These are phyloP conservation scores for Lepidium sativum DNA, from an alignment of 345 rosid species.

Conservation along the genomic window DNA sequence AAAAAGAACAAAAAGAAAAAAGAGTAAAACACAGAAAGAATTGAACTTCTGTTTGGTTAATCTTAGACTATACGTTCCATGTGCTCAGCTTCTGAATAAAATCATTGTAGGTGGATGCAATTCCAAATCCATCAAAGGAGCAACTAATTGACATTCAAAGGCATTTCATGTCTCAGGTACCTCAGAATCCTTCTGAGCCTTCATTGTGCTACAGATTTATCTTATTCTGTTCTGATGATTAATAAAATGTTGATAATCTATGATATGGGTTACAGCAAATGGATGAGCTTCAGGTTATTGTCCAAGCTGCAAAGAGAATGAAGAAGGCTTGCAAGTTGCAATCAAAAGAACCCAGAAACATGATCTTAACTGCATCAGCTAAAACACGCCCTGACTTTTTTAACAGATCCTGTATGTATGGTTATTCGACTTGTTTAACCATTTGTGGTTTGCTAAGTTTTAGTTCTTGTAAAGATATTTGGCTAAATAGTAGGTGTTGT, in stretches of 20 bases:
- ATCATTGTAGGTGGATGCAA: slow-evolving; percentile 51
- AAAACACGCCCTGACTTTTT: slow-evolving; percentile 4
- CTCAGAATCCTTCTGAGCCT: background rate
- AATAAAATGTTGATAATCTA: background rate
- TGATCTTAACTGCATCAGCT: slow-evolving; percentile 33
- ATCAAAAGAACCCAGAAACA: slow-evolving; percentile 21
- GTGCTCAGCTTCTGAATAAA: background rate
- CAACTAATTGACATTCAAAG: slow-evolving; percentile 74
- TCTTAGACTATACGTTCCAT: background rate
- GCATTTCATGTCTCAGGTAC: slow-evolving; percentile 96
- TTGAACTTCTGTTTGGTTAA: background rate
- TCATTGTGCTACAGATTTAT: background rate
- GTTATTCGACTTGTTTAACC: slow-evolving; percentile 16
- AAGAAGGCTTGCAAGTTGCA: slow-evolving; percentile 52
- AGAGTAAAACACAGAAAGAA: background rate
- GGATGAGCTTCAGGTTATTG: slow-evolving; percentile 97
- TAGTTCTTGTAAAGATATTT: slow-evolving; percentile 5
- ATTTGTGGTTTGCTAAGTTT: slow-evolving; percentile 16
- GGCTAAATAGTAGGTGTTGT: slow-evolving; percentile 21
- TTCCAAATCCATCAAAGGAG: slow-evolving; percentile 88
- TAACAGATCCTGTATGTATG: slow-evolving; percentile 8
- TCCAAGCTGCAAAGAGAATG: slow-evolving; percentile 87
- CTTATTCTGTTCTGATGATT: background rate
- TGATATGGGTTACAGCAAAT: slow-evolving; percentile 48
- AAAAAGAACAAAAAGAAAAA: background rate